A percentile compares a stretch with the other conserved stretches of the same genome.
Evolutionary conservation across 371 early-diverging fungal species (phyloP).

Genomic region (Entomophthora muscae): DNA sequence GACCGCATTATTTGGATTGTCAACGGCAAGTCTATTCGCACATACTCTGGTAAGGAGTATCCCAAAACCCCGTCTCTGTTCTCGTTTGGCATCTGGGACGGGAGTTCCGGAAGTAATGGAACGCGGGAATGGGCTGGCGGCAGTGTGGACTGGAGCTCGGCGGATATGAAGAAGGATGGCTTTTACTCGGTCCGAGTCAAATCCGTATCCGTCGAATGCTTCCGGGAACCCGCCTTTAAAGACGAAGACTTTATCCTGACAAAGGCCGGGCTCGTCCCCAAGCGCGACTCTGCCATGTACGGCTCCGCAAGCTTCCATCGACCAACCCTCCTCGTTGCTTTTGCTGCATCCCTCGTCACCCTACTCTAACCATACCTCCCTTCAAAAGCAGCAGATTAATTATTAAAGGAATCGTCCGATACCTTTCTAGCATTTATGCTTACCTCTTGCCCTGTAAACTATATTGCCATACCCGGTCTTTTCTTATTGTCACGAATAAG

Average conservation of each 20-base stretch:
- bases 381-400: too few relatives aligned
- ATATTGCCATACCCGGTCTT: too few relatives aligned
- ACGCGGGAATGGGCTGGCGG: constrained; percentile 20
- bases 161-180: constrained; percentile 2
- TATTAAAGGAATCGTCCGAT: too few relatives aligned
- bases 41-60: constrained; percentile 17
- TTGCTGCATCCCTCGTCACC: too few relatives aligned
- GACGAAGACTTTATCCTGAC: constrained; percentile 3
- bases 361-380: too few relatives aligned
- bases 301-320: too few relatives aligned
- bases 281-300: background rate
- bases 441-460: too few relatives aligned
- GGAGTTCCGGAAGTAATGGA: constrained; percentile 16
- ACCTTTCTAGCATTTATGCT: too few relatives aligned
- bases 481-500: too few relatives aligned
- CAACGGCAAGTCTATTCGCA: constrained; percentile 28
- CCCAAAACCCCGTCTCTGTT: constrained; percentile 34
- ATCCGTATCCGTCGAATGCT: background rate
- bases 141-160: constrained; percentile 10
- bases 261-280: background rate
- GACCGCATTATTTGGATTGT: constrained; percentile 31
- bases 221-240: background rate
- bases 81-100: constrained; percentile 52
- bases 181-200: background rate
- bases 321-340: too few relatives aligned